phyloP scores from a whole-genome alignment of 225 moss, liverwort and hornwort species.

The Marchantia polymorpha region DNA sequence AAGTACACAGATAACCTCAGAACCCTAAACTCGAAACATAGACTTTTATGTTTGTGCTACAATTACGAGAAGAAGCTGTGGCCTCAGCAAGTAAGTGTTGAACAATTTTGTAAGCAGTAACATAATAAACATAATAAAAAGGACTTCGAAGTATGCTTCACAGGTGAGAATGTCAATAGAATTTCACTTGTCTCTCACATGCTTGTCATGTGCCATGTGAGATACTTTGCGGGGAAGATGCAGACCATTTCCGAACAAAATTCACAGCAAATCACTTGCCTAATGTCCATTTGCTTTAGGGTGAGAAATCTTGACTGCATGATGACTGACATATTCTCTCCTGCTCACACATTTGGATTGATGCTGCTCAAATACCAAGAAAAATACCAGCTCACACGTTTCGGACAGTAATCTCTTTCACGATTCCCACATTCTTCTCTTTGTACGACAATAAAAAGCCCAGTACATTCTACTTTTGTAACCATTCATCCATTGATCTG shows the following conservation, averaged over 20 bases:
- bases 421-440: neutral
- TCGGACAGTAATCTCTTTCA: neutral
- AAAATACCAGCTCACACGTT: neutral
- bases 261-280: neutral
- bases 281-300: neutral
- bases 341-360: neutral
- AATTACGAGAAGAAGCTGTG: neutral
- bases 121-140: neutral
- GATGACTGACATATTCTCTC: neutral
- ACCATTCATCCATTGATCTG: neutral
- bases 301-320: neutral
- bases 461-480: neutral
- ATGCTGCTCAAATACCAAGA: neutral
- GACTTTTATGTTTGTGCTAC: neutral
- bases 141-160: too few species aligned
- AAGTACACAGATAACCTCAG: too few species aligned
- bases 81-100: neutral
- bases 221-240: neutral
- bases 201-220: neutral
- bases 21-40: neutral
- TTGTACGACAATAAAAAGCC: neutral
- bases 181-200: neutral
- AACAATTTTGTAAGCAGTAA: neutral
- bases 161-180: too few species aligned
- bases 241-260: neutral